A percentile compares a stretch with the other conserved stretches of the same genome.
Conservation (phyloP, 2,329 filamentous ascomycete species). For the Fusarium ramigenum region DNA sequence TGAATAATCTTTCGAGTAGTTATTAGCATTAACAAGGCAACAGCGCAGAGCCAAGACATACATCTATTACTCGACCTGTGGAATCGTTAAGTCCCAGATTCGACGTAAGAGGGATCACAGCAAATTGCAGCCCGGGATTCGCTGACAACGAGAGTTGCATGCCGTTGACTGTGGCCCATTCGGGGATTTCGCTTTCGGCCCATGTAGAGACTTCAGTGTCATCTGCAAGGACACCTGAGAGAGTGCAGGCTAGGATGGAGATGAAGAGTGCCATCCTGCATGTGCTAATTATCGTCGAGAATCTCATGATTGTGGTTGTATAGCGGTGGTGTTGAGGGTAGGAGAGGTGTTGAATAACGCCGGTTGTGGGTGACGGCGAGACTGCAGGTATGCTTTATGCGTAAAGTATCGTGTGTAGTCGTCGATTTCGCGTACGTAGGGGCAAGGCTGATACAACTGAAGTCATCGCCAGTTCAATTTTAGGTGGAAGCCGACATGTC, state of each 20-base stretch:
- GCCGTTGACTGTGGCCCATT: constrained; percentile 51
- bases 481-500: constrained; percentile 34
- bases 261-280: constrained; percentile 23
- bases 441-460: constrained; percentile 22
- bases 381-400: constrained; percentile 5
- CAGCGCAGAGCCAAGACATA: constrained; percentile 41
- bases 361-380: not conserved
- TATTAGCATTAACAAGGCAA: constrained; percentile 12
- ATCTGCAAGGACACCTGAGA: constrained; percentile 46
- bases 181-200: constrained; percentile 48
- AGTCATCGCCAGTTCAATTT: constrained; percentile 30
- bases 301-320: constrained; percentile 18
- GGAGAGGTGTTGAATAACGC: not conserved
- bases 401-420: constrained; percentile 20
- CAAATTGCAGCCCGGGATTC: constrained; percentile 48
- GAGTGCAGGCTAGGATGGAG: constrained; percentile 40
- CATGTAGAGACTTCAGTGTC: constrained; percentile 47
- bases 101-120: constrained; percentile 57
- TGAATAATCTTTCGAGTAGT: constrained; percentile 50
- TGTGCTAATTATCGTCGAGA: constrained; percentile 4
- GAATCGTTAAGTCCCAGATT: constrained; percentile 55
- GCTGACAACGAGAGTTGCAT: constrained; percentile 54
- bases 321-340: not conserved
- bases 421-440: constrained; percentile 26
- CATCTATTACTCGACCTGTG: constrained; percentile 45